Percentiles rank a stretch among this genome's conserved stretches.
phyloP scores from a whole-genome alignment of 2,329 filamentous ascomycete genomes.

The Colletotrichum siamense region DNA sequence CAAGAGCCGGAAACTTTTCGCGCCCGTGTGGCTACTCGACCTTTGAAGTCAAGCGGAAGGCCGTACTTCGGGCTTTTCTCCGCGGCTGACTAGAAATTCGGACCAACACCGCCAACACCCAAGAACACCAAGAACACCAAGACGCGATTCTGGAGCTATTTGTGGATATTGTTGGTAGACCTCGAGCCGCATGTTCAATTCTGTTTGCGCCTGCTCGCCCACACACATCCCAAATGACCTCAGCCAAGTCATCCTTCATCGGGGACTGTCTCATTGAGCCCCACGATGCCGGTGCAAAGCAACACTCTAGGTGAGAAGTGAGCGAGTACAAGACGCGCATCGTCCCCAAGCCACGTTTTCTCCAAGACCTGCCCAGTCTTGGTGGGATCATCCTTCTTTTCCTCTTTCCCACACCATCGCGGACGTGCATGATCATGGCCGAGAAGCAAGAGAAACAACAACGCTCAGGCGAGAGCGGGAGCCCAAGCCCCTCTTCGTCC shows the following conservation, averaged over 20 bases:
- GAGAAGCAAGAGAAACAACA: slow-evolving; percentile 17
- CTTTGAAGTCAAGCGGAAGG: background rate
- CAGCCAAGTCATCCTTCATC: slow-evolving; percentile 17
- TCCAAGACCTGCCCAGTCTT: background rate
- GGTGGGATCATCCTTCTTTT: background rate
- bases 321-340: slow-evolving; percentile 14
- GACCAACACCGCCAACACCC: background rate
- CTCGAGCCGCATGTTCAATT: background rate
- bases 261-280: background rate
- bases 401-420: background rate
- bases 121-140: background rate
- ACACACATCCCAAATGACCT: background rate
- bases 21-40: background rate
- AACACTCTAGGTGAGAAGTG: background rate
- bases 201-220: background rate
- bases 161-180: background rate
- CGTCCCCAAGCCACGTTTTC: background rate
- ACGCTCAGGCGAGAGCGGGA: background rate
- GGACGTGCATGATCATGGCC: background rate
- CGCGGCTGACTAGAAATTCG: background rate
- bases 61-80: background rate
- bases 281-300: background rate
- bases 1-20: background rate
- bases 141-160: background rate
- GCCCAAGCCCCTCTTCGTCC: background rate